Evolutionary conservation across 148 eudicot genomes (phyloP), one percentile per base, ranked within the genome.

Genomic region (Dianthus caryophyllus): DNA sequence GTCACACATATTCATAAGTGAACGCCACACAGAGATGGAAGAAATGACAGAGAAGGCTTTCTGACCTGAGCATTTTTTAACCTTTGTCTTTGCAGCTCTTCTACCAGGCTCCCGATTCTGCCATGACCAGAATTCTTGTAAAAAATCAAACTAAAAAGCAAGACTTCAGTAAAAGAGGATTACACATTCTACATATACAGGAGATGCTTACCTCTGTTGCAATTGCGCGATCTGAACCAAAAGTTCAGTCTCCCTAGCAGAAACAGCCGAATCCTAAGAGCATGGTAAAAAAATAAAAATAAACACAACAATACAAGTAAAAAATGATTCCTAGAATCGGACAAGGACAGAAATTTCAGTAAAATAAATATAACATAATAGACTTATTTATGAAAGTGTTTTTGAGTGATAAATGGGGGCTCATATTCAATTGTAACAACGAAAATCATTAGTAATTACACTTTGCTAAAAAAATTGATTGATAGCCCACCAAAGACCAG

Each of bases 61-160:
- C 39, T 33, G 3, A 89, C 96, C 90, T 87, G 85, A 67, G 74
- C 73, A 76, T 90, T 90, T 73, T 82, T 85, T 64, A 77, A 69
- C 72, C 81, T 85, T 65, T 80, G 89, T 47, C 85, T 68, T 73
- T 85, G 89, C 70, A 85, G 64, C 68, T 85, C 87, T 66, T 83
- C 87, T 22, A 80, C 83, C 50, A 87, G 69, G 77, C 90, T 80
- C 71, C 84, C 92, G 70, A 89, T 72, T 75, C 97, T 92, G 90
- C 58, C 60, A 80, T 62, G 51, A 69, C 22, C 12, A 67, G 53
- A 39, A 20, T 48, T 21, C 50, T 24, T 41, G 38, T 33, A 33
- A 33, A 65, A 33, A 29, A 56, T 55, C 27, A 64, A 20, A 64
- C 38, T 47, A 48, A 21, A 31, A 47, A 59, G 1, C 29, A 15